These are phyloP conservation scores for Chlorella sp. DNA, from an alignment of 139 green algal species.

Conservation along the genomic window DNA sequence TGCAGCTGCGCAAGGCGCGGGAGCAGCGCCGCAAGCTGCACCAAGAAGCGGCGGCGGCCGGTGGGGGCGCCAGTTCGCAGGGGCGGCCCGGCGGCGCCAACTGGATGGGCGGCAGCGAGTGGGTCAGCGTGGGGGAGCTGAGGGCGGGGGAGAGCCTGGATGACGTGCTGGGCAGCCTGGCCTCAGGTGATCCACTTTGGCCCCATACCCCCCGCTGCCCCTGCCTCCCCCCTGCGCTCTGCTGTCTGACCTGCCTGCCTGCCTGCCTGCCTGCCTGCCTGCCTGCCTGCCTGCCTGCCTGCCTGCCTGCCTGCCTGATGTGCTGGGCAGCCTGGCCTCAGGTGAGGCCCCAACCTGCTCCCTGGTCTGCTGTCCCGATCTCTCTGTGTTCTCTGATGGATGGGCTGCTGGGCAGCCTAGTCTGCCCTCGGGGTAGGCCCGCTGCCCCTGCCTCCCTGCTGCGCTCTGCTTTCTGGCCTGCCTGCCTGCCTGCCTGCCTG, in stretches of 20 bases:
- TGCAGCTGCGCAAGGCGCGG: conserved; percentile 36
- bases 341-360: background rate
- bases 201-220: too few relatives aligned
- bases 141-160: conserved; percentile 51
- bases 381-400: too few relatives aligned
- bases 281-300: conserved; percentile 13
- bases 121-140: conserved; percentile 72
- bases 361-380: background rate
- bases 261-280: conserved; percentile 13
- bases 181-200: conserved; percentile 12
- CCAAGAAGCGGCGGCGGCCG: background rate
- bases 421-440: too few relatives aligned
- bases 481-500: too few relatives aligned
- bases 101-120: conserved; percentile 44
- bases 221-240: background rate
- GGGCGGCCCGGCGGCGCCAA: background rate
- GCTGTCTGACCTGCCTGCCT: background rate
- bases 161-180: conserved; percentile 16
- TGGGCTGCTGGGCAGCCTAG: too few relatives aligned
- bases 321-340: conserved; percentile 6
- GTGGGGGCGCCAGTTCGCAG: background rate
- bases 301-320: conserved; percentile 45
- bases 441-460: too few relatives aligned
- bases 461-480: too few relatives aligned
- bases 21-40: conserved; percentile 49